These are phyloP conservation scores for Baudoinia panamericana DNA, from an alignment of 495 filamentous ascomycete species.

Conservation along the genomic window DNA sequence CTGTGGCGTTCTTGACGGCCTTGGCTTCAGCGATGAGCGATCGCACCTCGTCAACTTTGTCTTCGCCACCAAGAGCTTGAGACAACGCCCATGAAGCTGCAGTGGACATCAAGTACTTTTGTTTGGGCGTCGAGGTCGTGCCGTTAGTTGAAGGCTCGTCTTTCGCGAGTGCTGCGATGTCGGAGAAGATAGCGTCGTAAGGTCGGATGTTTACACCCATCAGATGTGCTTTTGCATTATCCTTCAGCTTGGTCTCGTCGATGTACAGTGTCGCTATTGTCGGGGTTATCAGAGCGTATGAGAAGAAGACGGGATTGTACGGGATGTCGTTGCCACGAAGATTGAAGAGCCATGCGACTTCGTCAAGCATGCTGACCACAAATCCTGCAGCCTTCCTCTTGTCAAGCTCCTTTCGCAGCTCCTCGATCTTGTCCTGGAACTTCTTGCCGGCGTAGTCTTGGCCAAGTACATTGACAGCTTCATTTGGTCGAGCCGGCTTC, in stretches of 20 bases:
- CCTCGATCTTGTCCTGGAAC: slow-evolving; percentile 69
- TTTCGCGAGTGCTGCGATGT: slow-evolving; percentile 49
- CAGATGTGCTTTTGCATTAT: slow-evolving; percentile 58
- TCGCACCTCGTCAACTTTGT: slow-evolving; percentile 70
- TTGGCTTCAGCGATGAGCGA: slow-evolving; percentile 90
- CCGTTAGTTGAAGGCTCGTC: slow-evolving; percentile 27
- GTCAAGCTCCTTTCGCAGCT: slow-evolving; percentile 80
- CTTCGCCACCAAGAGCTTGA: slow-evolving; percentile 74
- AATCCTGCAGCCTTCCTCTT: slow-evolving; percentile 83
- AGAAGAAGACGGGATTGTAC: slow-evolving; percentile 98
- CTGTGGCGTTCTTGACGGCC: slow-evolving; percentile 89
- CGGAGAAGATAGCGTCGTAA: slow-evolving; percentile 71
- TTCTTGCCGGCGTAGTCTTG: slow-evolving; percentile 70
- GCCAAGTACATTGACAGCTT: slow-evolving; percentile 57
- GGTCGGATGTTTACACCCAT: slow-evolving; percentile 64
- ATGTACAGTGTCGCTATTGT: slow-evolving; percentile 74
- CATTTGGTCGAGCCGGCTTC: slow-evolving; percentile 59
- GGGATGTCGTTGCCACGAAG: slow-evolving; percentile 91
- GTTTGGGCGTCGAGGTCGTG: slow-evolving; percentile 25
- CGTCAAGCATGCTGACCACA: slow-evolving; percentile 88
- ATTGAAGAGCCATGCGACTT: slow-evolving; percentile 97
- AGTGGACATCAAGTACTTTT: slow-evolving; percentile 76
- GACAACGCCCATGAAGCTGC: slow-evolving; percentile 90
- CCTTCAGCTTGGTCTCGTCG: slow-evolving; percentile 60
- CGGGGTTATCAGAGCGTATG: slow-evolving; percentile 81